Evolutionary conservation across 257 asterid species (phyloP), one percentile per base, ranked within the genome.

Genomic region (Lycium barbarum): DNA sequence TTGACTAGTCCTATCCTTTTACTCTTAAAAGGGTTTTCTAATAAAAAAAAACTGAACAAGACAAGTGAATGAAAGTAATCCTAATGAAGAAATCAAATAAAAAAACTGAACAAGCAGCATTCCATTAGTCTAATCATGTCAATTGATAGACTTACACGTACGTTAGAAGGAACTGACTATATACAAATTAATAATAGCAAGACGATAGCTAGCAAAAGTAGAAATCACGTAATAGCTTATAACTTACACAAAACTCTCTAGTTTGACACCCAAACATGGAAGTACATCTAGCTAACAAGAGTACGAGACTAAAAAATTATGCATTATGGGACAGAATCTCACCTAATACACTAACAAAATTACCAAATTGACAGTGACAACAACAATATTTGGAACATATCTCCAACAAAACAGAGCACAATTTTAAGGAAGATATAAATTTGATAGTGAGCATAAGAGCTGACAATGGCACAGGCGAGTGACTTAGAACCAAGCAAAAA

Each of bases 261-360:
- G 36, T 43, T 72, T 18, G 3, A 43, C 36, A 72, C 9, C 79
- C 57, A 72, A 18, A 20, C 80, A 11, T n/a, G n/a, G 33, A n/a
- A 47, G 18, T 55, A 74, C 26, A 40, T 59, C 3, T 38, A 2
- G 18, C 20, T 58, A 72, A 70, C 6, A 20, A 51, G 18, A 33
- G 45, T 67, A 14, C 6, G 15, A 51, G 18, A 33, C 54, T 67
- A 14, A 62, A 58, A 62, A 9, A 35, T 13, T 9, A 62, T 59
- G 68, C 10, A 65, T 45, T n/a, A 26, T 15, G 57, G 5, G 40
- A 22, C 73, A 81, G 59, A 87, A 84, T 54, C 93, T 86, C 85
- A 92, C 94, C 92, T 83, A 86, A 79, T 83, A 90, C 94, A 65
- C 90, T 76, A 81, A 88, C 90, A 92, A 83, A 79, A 90, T 63